Conservation (phyloP, 257 asterid genomes). For the Solanum chilense region DNA sequence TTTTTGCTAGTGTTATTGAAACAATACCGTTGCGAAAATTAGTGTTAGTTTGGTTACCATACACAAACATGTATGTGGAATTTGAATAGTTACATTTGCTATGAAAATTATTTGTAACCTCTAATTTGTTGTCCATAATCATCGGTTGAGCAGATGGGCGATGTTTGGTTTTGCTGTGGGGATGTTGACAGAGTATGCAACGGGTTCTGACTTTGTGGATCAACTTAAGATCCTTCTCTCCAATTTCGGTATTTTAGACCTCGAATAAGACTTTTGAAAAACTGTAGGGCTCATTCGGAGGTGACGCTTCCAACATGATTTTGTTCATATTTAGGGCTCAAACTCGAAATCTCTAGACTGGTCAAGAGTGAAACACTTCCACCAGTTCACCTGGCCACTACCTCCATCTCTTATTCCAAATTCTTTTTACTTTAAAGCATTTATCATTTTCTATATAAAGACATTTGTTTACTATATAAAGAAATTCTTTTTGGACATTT, state of each 20-base stretch:
- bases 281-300: rapidly evolving
- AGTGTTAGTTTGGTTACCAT: not conserved
- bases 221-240: conserved; percentile 95
- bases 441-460: not conserved
- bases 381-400: not conserved
- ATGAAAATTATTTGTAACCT: not conserved
- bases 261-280: conserved; percentile 29
- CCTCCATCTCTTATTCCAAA: not conserved
- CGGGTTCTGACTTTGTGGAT: conserved; percentile 94
- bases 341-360: too few species aligned
- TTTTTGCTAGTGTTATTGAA: too few species aligned
- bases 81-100: not conserved
- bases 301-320: too few species aligned
- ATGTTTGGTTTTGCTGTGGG: conserved; percentile 99
- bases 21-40: too few species aligned
- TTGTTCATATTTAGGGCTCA: too few species aligned
- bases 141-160: conserved; percentile 71
- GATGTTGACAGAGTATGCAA: conserved; percentile 88
- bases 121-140: too few species aligned
- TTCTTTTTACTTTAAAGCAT: not conserved
- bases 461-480: too few species aligned
- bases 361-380: too few species aligned
- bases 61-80: not conserved
- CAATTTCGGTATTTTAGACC: conserved; percentile 86
- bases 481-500: not conserved